Base-by-base conservation (phyloP, 1,284 basidiomycete genomes). In the Ceratorhiza oryzae-sativae region DNA sequence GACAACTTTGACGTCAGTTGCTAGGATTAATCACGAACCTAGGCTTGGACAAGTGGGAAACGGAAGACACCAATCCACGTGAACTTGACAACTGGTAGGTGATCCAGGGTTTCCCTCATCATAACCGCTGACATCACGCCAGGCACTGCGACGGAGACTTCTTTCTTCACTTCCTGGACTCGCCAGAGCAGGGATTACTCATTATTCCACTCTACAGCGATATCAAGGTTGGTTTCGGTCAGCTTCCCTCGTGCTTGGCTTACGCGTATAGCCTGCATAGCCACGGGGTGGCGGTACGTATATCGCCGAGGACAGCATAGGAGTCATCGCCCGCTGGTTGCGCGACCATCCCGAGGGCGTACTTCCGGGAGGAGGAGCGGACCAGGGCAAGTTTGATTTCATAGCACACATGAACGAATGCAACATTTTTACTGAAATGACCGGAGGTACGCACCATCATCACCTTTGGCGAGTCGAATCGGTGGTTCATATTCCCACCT, bases 161-260 rank as follows among this genome's bases (percentile, higher is more conserved):
- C 46, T 72, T 73, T 53, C 45, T 65, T 18, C 74, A 76, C 42
- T 76, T 76, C 41, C 70, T 76, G 34, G 74, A 75, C 61, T 75
- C 75, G 30, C 75, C 75, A 1, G 75, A 76, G 53, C 75, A 75
- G 60, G 75, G 65, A 9, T 70, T 74, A 13, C 72, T 75, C n/a
- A 65, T 73, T 13, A 75, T 74, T 25, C 74, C 75, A 1, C 58
- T 76, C 13, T 76, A 73, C 42, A 68, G 71, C 60, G 63, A 74
- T 18, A 76, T 76, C 65, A 53, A 67, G 53, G 65, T 18, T 68
- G 46, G 30, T 60, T 25, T 51, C 15, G 8, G 23, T 30, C 25
- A 39, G 6, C 1, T 39, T 1, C 2, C 23, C 6, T 20, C 20
- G 10, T n/a, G n/a, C 39, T 3, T 49, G 32, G 9, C 15, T 18